These are phyloP conservation scores for Fusarium temperatum DNA, from an alignment of 2,329 filamentous ascomycete species.

Conservation along the genomic window DNA sequence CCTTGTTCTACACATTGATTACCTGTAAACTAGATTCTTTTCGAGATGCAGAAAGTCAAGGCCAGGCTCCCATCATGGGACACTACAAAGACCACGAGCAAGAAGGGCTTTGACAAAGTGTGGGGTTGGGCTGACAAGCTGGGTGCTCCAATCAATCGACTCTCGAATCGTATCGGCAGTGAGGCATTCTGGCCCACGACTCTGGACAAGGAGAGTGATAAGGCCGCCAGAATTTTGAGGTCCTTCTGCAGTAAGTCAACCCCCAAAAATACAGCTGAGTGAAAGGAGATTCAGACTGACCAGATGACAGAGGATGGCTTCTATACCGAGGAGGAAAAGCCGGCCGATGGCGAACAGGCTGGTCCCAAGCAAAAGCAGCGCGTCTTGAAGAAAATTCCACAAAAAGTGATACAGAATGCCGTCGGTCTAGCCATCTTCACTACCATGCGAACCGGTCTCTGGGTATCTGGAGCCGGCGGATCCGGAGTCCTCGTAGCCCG, in stretches of 20 bases:
- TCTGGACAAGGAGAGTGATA: slow-evolving; percentile 88
- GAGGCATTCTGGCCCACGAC: slow-evolving; percentile 90
- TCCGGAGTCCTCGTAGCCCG: slow-evolving; percentile 71
- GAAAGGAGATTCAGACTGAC: background rate
- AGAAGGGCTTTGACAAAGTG: slow-evolving; percentile 78
- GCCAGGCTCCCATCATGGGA: slow-evolving; percentile 58
- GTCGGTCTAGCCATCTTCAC: slow-evolving; percentile 77
- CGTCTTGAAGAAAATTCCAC: slow-evolving; percentile 62
- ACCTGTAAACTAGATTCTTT: fast-evolving
- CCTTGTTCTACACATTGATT: background rate
- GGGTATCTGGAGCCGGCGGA: slow-evolving; percentile 73
- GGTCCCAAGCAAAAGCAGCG: slow-evolving; percentile 53
- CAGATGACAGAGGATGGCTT: slow-evolving; percentile 58
- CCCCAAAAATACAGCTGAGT: no score
- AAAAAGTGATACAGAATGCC: slow-evolving; percentile 69
- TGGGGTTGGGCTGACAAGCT: slow-evolving; percentile 63
- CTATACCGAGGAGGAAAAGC: slow-evolving; percentile 52
- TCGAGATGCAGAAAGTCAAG: slow-evolving; percentile 48
- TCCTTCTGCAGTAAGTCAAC: slow-evolving; percentile 79
- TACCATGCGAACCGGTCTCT: slow-evolving; percentile 72
- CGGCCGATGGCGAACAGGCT: slow-evolving; percentile 26
- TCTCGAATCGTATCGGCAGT: slow-evolving; percentile 80
- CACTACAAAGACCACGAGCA: slow-evolving; percentile 62
- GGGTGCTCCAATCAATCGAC: slow-evolving; percentile 78
- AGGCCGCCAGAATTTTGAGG: slow-evolving; percentile 82